Evolutionary conservation across 192 early-diverging fungal genomes (phyloP).

Genomic region (Tieghemiomyces parasiticus): DNA sequence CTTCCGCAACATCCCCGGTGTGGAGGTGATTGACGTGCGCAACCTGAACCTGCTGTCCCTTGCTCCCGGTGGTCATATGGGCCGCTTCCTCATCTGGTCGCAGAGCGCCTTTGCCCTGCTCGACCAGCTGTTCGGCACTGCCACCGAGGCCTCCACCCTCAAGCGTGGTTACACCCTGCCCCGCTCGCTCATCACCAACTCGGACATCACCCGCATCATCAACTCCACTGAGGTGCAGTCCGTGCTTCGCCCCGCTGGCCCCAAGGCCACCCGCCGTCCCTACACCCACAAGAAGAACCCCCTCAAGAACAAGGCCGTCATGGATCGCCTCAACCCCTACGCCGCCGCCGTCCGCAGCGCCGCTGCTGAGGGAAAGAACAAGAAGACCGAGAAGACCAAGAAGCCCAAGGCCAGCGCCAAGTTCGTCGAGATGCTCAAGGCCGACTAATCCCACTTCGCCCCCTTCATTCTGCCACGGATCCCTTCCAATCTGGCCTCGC

Average conservation of each 20-base stretch:
- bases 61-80: constrained; percentile 96
- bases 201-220: constrained; percentile 91
- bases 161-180: constrained; percentile 93
- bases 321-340: constrained; percentile 95
- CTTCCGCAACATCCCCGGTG: constrained; percentile 98
- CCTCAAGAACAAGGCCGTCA: constrained; percentile 76
- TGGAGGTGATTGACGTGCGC: constrained; percentile 83
- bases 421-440: constrained; percentile 33
- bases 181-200: constrained; percentile 71
- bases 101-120: constrained; percentile 80
- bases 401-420: constrained; percentile 21
- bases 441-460: no score
- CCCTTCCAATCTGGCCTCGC: no score
- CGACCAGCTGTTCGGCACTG: constrained; percentile 85
- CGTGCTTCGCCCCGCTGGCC: constrained; percentile 72
- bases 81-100: constrained; percentile 99
- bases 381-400: constrained; percentile 39
- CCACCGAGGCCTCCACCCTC: constrained; percentile 52
- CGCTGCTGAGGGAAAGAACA: constrained; percentile 41
- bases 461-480: no score
- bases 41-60: constrained; percentile 95
- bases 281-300: constrained; percentile 99
- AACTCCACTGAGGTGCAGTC: constrained; percentile 95
- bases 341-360: constrained; percentile 73
- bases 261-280: constrained; percentile 71